A percentile compares a stretch with the other conserved stretches of the same genome.
Evolutionary conservation across 106 monocot species (phyloP).

Genomic region (Acorus calamus): DNA sequence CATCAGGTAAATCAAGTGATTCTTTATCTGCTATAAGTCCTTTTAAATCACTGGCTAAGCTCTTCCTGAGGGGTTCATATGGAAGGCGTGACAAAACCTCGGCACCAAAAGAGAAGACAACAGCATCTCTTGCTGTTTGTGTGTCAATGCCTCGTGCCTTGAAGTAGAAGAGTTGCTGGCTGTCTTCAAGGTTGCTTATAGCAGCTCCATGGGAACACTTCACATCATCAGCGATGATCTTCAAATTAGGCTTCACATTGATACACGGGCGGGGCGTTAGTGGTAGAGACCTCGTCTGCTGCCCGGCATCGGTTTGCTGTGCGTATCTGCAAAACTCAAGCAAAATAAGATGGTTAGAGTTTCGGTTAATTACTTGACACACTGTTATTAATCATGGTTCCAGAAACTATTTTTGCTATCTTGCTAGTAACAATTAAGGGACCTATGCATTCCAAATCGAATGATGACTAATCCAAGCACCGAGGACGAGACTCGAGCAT

Average conservation of each 20-base stretch:
- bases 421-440: no score
- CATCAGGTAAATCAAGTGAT: no score
- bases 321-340: conserved; percentile 50
- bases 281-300: conserved; percentile 70
- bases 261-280: conserved; percentile 68
- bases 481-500: no score
- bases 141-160: conserved; percentile 58
- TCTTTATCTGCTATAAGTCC: conserved; percentile 25
- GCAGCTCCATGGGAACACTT: conserved; percentile 94
- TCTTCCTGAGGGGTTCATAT: conserved; percentile 38
- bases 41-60: conserved; percentile 34
- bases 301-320: conserved; percentile 93
- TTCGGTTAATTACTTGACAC: no score
- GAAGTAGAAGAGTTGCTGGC: conserved; percentile 87
- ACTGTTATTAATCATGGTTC: no score
- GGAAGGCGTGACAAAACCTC: conserved; percentile 64
- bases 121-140: conserved; percentile 71
- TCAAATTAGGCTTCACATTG: conserved; percentile 89
- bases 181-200: conserved; percentile 77
- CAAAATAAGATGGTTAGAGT: neutral
- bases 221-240: conserved; percentile 87
- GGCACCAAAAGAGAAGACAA: conserved; percentile 72
- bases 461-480: no score
- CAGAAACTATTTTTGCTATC: no score
- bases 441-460: no score